Conservation (phyloP, 345 rosid species). For the Salix brachista region DNA sequence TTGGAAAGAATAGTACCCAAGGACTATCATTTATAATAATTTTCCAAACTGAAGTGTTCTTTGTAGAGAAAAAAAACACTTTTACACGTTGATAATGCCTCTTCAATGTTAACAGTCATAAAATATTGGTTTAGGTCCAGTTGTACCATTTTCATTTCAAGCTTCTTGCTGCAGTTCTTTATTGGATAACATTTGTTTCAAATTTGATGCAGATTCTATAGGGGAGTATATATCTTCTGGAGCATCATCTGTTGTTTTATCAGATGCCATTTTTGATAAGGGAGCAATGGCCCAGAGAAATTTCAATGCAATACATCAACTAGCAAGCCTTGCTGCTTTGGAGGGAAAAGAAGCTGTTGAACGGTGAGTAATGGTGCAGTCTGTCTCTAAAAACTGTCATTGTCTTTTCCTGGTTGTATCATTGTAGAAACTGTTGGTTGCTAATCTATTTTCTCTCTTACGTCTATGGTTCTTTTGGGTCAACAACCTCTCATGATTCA, state of each 20-base stretch:
- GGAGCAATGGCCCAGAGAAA: constrained; percentile 36
- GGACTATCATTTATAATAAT: background rate
- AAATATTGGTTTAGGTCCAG: background rate
- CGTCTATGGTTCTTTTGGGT: background rate
- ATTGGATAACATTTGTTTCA: background rate
- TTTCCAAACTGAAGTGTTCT: background rate
- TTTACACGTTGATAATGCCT: no score
- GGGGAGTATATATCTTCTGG: constrained; percentile 43
- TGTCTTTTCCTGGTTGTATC: background rate
- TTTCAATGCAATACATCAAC: constrained; percentile 28
- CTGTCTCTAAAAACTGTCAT: background rate
- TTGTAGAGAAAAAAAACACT: background rate
- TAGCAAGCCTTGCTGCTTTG: constrained; percentile 37
- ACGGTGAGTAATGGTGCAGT: constrained; percentile 18
- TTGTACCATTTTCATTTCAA: background rate
- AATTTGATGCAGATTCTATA: constrained; percentile 37
- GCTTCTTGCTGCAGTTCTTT: background rate
- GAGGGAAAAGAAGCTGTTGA: constrained; percentile 40
- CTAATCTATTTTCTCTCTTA: background rate
- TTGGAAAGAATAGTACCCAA: no score
- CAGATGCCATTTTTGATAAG: constrained; percentile 50
- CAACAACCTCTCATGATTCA: background rate
- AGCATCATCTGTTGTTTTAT: constrained; percentile 54
- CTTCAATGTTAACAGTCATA: background rate
- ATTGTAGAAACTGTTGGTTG: background rate